Evolutionary conservation across 2,329 filamentous ascomycete species (phyloP), one percentile per base, ranked within the genome.

Genomic region (Decorospora gaudefroyi): DNA sequence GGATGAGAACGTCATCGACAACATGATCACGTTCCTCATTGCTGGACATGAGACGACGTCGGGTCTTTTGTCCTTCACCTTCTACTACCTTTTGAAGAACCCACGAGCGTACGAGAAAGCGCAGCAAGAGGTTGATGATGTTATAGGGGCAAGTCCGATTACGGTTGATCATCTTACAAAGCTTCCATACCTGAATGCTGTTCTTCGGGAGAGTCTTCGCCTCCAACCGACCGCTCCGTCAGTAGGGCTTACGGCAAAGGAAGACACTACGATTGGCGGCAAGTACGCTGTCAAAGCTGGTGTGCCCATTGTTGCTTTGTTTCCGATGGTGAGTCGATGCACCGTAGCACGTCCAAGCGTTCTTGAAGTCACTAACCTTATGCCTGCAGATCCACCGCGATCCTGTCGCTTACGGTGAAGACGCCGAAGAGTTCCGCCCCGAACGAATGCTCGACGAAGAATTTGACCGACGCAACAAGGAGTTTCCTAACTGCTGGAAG

Each of bases 1-100:
- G 4, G 79, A 86, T 4, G 78, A 78, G 7, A 79, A 81, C 46
- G 77, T 87, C 34, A 76, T 85, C 33, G 82, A 87, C 65, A 85
- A 88, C 63, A 82, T 88, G 53, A 80, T 87, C 39, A 79, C 79
- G 2, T 86, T 88, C 73, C 78, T 86, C 27, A 83, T 57, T 59
- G 78, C 56, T 25, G 59, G 62, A 3, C 48, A 72, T 67, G 49
- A 72, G 68, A 70, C 67, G 1, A 71, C 68, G 3, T 70, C 68
- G 9, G 67, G 67, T 3, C 43, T 70, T 2, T 46, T 72, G 5
- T 72, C 69, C 0, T 74, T 73, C 6, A 68, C 72, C 6, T 76
- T 83, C 47, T 76, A 78, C 53, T 74, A 78, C 36, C 69, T 84
- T 2, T 51, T 78, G 1, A 75, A 76, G 64, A 78, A 79, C 57